A percentile compares a stretch with the other conserved stretches of the same genome.
These are phyloP conservation scores for Curvularia spicifera DNA, from an alignment of 2,329 filamentous ascomycete genomes.

Conservation along the genomic window DNA sequence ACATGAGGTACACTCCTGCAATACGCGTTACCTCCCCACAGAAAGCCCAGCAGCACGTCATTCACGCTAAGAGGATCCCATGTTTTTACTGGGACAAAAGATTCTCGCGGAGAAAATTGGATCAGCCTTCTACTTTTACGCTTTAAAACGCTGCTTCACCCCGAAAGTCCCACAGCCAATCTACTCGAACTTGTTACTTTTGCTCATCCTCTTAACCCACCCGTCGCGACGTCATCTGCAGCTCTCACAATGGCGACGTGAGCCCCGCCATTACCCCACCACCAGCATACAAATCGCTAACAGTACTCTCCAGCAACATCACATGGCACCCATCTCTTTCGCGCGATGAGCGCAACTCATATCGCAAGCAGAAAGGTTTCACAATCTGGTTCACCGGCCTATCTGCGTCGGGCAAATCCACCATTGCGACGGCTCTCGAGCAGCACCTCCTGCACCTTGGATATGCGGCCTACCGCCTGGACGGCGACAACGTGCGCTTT, in stretches of 20 bases:
- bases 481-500: slow-evolving; percentile 98
- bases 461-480: slow-evolving; percentile 85
- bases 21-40: slow-evolving; percentile 25
- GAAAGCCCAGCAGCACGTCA: slow-evolving; percentile 33
- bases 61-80: slow-evolving; percentile 37
- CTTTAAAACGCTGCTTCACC: slow-evolving; percentile 11
- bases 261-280: slow-evolving; percentile 38
- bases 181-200: slow-evolving; percentile 6
- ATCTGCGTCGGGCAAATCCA: slow-evolving; percentile 95
- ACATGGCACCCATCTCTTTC: slow-evolving; percentile 87
- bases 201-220: not conserved
- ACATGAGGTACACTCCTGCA: not conserved
- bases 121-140: slow-evolving; percentile 18
- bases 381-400: slow-evolving; percentile 99
- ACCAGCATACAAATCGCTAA: slow-evolving; percentile 22
- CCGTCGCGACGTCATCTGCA: slow-evolving; percentile 3
- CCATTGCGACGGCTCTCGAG: slow-evolving; percentile 93
- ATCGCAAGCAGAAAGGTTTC: slow-evolving; percentile 84
- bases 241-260: slow-evolving; percentile 44
- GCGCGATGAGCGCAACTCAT: slow-evolving; percentile 74
- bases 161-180: not conserved
- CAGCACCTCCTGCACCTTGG: slow-evolving; percentile 91
- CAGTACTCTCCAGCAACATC: slow-evolving; percentile 70
- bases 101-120: slow-evolving; percentile 13
- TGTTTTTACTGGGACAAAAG: slow-evolving; percentile 17